These are phyloP conservation scores for Auriscalpium orientale DNA, from an alignment of 768 basidiomycete genomes.

Conservation along the genomic window DNA sequence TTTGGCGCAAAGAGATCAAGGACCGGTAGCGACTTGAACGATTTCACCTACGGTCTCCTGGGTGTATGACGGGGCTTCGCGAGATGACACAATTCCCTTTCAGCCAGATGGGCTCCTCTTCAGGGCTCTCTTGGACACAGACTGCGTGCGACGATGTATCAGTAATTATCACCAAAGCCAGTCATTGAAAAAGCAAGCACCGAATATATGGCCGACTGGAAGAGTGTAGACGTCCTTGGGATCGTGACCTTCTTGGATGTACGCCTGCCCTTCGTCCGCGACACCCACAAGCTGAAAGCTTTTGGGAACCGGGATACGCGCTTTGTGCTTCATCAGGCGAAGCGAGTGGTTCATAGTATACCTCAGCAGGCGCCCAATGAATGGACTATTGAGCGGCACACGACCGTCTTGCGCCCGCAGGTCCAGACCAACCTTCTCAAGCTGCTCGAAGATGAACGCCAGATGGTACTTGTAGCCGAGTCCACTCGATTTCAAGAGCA, in stretches of 20 bases:
- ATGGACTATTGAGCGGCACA: constrained; percentile 42
- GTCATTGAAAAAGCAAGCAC: not conserved
- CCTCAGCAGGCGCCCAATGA: constrained; percentile 49
- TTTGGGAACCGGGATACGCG: constrained; percentile 63
- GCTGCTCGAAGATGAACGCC: constrained; percentile 39
- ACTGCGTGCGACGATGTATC: not conserved
- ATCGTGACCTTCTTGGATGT: constrained; percentile 22
- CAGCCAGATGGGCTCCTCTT: constrained; percentile 1
- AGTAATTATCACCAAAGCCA: not conserved
- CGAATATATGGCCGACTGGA: not conserved
- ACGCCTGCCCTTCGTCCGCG: constrained; percentile 74
- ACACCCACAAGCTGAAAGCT: constrained; percentile 72
- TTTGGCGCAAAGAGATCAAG: not conserved
- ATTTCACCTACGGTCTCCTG: constrained; percentile 23
- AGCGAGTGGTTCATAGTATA: constrained; percentile 59
- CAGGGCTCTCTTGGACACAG: constrained; percentile 4
- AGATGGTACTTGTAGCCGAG: constrained; percentile 44
- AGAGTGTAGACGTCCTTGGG: constrained; percentile 7
- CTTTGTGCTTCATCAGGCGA: constrained; percentile 67
- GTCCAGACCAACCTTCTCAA: constrained; percentile 42
- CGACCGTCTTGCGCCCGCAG: constrained; percentile 30
- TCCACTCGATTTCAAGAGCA: constrained; percentile 40
- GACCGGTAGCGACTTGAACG: not conserved
- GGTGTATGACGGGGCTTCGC: constrained; percentile 26
- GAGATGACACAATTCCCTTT: constrained; percentile 16